Conservation (phyloP, 2,329 filamentous ascomycete species). For the Cercospora berteroae region DNA sequence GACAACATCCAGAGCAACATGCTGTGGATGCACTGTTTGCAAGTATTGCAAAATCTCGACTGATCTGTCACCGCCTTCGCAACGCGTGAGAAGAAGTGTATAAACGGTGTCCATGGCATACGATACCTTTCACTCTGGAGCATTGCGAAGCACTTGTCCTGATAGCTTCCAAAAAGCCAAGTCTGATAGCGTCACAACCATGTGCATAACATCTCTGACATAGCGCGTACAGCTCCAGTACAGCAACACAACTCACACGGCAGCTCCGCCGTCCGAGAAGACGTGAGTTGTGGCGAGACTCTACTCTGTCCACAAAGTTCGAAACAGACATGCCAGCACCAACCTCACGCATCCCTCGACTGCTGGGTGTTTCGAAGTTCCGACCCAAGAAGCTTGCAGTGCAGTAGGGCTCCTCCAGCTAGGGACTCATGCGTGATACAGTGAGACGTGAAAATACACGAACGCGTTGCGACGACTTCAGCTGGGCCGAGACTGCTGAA, state of each 20-base stretch:
- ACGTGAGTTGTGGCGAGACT: not conserved
- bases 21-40: not conserved
- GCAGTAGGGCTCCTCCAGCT: not conserved
- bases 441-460: not conserved
- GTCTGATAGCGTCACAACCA: not conserved
- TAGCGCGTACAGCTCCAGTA: not conserved
- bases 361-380: not conserved
- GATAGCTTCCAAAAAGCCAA: not conserved
- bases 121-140: not conserved
- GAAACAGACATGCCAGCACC: not conserved
- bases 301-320: not conserved
- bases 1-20: not conserved
- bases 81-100: not conserved
- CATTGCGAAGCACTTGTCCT: not conserved
- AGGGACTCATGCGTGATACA: not conserved
- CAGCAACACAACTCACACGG: not conserved
- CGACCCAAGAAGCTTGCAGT: not conserved
- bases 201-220: not conserved
- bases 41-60: not conserved
- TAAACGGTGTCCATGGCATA: not conserved
- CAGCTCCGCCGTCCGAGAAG: not conserved
- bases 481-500: not conserved
- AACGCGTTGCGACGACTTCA: not conserved
- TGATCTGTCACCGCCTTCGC: not conserved
- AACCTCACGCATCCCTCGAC: not conserved